Conservation (phyloP, 208 protist genomes). For the Polymyxa betae region DNA sequence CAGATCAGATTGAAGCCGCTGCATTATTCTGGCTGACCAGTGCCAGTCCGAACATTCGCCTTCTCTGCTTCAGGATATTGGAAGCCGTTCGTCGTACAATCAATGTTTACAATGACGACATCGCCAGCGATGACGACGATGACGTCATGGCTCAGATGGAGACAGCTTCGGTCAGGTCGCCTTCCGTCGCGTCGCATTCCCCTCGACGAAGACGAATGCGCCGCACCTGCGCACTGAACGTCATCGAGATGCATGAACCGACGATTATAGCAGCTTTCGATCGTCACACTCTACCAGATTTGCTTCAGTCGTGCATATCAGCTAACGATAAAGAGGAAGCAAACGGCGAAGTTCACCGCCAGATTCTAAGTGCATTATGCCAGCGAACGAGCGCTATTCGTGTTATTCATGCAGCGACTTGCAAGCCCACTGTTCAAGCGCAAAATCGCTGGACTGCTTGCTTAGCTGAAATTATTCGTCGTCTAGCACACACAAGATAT, state of each 20-base stretch:
- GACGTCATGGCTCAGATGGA: not conserved
- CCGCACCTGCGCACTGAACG: not conserved
- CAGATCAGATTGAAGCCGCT: not conserved
- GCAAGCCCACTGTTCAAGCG: not conserved
- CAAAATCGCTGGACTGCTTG: not conserved
- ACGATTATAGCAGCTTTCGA: not conserved
- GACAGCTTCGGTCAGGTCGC: not conserved
- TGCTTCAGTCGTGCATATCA: not conserved
- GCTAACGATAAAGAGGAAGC: not conserved
- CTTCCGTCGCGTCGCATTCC: not conserved
- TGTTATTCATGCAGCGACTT: slow-evolving; percentile 7
- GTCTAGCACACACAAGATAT: not conserved
- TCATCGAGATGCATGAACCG: not conserved
- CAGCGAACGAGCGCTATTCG: not conserved
- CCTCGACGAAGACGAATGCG: not conserved
- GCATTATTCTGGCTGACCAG: slow-evolving; percentile 36
- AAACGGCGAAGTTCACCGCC: not conserved
- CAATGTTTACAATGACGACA: not conserved
- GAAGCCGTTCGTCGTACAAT: not conserved
- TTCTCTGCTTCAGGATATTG: slow-evolving; percentile 9
- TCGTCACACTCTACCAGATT: slow-evolving; percentile 2
- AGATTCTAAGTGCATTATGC: not conserved
- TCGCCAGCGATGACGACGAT: not conserved
- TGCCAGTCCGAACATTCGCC: not conserved
- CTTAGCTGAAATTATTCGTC: not conserved